Conservation (phyloP, 257 asterid species). For the Nicotiana knightiana region DNA sequence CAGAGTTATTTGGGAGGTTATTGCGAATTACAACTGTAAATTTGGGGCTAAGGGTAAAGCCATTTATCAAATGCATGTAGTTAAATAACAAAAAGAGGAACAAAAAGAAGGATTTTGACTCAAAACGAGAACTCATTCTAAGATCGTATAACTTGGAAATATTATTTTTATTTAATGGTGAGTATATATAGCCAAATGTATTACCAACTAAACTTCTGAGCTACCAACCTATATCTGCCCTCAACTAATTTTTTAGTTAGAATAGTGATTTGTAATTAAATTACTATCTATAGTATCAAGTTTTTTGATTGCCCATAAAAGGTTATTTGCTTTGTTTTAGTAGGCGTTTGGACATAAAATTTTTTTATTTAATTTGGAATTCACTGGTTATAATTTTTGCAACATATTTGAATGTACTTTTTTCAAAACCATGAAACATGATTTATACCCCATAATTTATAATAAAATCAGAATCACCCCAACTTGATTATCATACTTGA, state of each 20-base stretch:
- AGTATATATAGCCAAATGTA: not conserved
- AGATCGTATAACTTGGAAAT: not conserved
- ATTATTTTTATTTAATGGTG: not conserved
- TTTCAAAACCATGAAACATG: too few relatives aligned
- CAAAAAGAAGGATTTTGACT: not conserved
- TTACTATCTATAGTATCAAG: not conserved
- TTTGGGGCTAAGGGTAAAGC: not conserved
- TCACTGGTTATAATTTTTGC: too few relatives aligned
- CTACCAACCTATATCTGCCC: not conserved
- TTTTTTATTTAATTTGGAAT: too few relatives aligned
- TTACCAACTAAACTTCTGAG: not conserved
- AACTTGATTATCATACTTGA: too few relatives aligned
- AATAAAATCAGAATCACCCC: too few relatives aligned
- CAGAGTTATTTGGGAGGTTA: not conserved
- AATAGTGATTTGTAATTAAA: not conserved
- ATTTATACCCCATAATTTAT: too few relatives aligned
- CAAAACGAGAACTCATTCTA: not conserved
- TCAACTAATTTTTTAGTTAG: not conserved
- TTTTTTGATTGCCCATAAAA: not conserved
- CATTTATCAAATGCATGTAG: not conserved
- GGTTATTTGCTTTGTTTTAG: not conserved
- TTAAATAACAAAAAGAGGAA: not conserved
- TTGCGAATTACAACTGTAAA: not conserved
- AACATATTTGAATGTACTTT: too few relatives aligned
- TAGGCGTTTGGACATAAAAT: too few relatives aligned